Evolutionary conservation across 306 rosid species (phyloP), one percentile per base, ranked within the genome.

Genomic region (Ammopiptanthus mongolicus): DNA sequence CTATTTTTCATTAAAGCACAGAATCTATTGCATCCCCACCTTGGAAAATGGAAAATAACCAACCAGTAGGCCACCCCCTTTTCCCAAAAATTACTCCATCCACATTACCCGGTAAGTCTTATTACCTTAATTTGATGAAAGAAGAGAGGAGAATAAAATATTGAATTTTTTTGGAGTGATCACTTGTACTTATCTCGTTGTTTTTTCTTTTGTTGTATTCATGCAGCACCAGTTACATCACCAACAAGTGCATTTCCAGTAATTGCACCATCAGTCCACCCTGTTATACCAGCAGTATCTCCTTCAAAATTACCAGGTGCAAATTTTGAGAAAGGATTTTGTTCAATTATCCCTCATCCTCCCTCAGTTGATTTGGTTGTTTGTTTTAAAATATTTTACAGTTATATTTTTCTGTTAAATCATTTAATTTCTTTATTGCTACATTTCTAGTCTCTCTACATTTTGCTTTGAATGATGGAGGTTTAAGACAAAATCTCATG

Each of bases 231-330:
- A 48, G 83, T 69, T 51, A 67, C 77, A 67, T 61, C 92, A 44
- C 88, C 90, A 23, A 29, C 67, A 80, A 81, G 73, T 56, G 58
- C 80, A 85, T 52, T 77, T 71, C 90, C 90, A 15, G 71, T 63
- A 68, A 81, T 75, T 78, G 84, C 88, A 25, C 89, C 90, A 0
- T 56, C 63, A 23, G 66, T 65, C 69, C 86, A 56, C 46, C 88
- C 91, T 9, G 62, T 71, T 64, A 81, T 68, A 76, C 93, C 87
- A 3, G 83, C 66, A 64, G 42, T 55, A 29, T 31, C 93, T 69
- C 93, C 96, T 11, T 42, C 78, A 17, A 71, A 77, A 48, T 68
- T 80, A 73, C 84, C 85, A 72, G 93, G 97, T 88, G 82, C 61
- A 68, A 6, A 69, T 55, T 81, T 66, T 36, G 13, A 37, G 18